A percentile compares a stretch with the other conserved stretches of the same genome.
Evolutionary conservation across 768 basidiomycete species (phyloP).

Genomic region (Boletus tylopilopsis): DNA sequence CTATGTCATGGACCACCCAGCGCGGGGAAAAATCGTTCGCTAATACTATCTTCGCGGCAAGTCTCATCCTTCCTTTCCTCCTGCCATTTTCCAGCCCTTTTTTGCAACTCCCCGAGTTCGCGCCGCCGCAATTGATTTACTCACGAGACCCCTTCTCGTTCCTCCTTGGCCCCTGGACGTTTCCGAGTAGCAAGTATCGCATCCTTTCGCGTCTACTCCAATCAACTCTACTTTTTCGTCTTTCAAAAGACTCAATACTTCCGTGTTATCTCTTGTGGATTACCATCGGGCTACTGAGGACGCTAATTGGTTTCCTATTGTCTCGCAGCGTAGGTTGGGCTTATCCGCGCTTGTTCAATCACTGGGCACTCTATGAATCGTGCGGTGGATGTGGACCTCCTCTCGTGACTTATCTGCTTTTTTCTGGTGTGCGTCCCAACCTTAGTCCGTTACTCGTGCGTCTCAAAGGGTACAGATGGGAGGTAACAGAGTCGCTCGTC

Average conservation of each 20-base stretch:
- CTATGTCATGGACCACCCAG: neutral
- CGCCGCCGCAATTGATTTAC: slow-evolving; percentile 37
- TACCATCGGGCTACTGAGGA: slow-evolving; percentile 16
- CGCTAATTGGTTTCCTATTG: slow-evolving; percentile 19
- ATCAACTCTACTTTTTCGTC: slow-evolving; percentile 10
- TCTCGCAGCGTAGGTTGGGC: slow-evolving; percentile 35
- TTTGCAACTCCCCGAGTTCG: slow-evolving; percentile 27
- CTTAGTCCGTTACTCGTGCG: neutral
- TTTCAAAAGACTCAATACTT: slow-evolving; percentile 3
- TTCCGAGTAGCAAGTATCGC: slow-evolving; percentile 20
- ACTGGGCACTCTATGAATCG: slow-evolving; percentile 38
- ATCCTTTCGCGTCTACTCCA: slow-evolving; percentile 23
- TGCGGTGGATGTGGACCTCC: slow-evolving; percentile 36
- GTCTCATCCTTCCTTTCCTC: slow-evolving; percentile 11
- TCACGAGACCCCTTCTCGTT: slow-evolving; percentile 31
- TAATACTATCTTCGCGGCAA: slow-evolving; percentile 10
- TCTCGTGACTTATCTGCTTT: slow-evolving; percentile 22
- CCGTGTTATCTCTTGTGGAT: slow-evolving; percentile 24
- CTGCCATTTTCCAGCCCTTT: slow-evolving; percentile 4
- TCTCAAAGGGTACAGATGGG: slow-evolving; percentile 13
- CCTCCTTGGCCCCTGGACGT: slow-evolving; percentile 36
- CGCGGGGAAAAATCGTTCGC: neutral
- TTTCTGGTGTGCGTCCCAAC: slow-evolving; percentile 14
- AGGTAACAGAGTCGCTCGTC: slow-evolving; percentile 12
- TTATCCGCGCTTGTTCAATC: slow-evolving; percentile 36